phyloP scores from a whole-genome alignment of 169 alveolate genomes.

The Plasmodium malariae region DNA sequence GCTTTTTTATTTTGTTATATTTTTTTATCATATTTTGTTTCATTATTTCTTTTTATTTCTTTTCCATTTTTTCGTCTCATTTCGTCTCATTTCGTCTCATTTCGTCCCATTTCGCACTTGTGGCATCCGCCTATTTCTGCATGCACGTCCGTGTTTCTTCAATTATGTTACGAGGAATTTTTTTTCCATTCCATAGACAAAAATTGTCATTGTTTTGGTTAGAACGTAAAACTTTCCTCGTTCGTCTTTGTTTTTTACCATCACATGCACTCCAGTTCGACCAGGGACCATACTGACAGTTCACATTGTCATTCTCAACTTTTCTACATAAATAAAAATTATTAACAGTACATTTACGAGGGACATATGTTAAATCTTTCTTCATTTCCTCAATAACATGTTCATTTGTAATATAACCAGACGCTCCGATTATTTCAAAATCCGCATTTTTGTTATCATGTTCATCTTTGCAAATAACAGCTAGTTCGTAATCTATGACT shows the following conservation, averaged over 20 bases:
- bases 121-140: too few relatives aligned
- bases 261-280: conserved; percentile 52
- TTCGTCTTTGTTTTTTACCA: conserved; percentile 29
- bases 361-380: conserved; percentile 28
- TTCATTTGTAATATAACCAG: conserved; percentile 48
- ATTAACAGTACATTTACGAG: conserved; percentile 73
- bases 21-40: too few relatives aligned
- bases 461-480: conserved; percentile 55
- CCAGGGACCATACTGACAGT: conserved; percentile 53
- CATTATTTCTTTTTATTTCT: not conserved
- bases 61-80: not conserved
- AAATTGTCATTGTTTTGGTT: conserved; percentile 36
- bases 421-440: conserved; percentile 66
- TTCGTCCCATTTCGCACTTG: too few relatives aligned
- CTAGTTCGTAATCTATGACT: conserved; percentile 65
- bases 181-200: conserved; percentile 62
- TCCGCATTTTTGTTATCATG: conserved; percentile 15
- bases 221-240: conserved; percentile 42
- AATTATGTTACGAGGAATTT: conserved; percentile 44
- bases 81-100: too few relatives aligned
- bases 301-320: conserved; percentile 59
- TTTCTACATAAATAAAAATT: conserved; percentile 60
- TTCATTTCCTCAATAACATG: conserved; percentile 1
- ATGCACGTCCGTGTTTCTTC: conserved; percentile 43
- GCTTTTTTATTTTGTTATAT: too few relatives aligned